Evolutionary conservation across 495 filamentous ascomycete genomes (phyloP).

Genomic region (Hypoxylon cercidicola): DNA sequence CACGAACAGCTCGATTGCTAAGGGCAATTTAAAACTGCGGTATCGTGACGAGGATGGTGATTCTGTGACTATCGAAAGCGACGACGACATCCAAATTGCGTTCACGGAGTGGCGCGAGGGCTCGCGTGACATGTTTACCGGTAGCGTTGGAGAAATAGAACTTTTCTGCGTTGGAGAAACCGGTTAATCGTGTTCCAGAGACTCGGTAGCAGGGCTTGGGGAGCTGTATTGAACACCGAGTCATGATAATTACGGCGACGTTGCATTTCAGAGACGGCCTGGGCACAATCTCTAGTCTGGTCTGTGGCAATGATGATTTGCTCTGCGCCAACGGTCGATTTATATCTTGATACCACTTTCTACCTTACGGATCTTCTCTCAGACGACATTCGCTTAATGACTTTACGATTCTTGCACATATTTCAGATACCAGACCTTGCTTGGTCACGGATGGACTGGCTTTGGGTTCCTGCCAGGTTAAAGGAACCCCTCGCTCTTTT

Average conservation of each 20-base stretch:
- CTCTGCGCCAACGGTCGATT: conserved; percentile 6
- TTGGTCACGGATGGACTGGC: conserved; percentile 35
- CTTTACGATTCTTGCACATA: conserved; percentile 43
- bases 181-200: conserved; percentile 11
- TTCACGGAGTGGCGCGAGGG: conserved; percentile 92
- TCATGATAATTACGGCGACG: conserved; percentile 2
- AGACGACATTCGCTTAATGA: conserved; percentile 35
- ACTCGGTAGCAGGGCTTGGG: background rate
- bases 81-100: conserved; percentile 93
- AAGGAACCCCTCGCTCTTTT: conserved; percentile 33
- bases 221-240: conserved; percentile 1
- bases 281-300: conserved; percentile 16
- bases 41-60: conserved; percentile 95
- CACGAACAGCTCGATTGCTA: conserved; percentile 80
- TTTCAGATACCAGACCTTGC: conserved; percentile 40
- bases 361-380: conserved; percentile 8
- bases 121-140: conserved; percentile 69
- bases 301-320: conserved; percentile 19
- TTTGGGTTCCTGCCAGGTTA: conserved; percentile 31
- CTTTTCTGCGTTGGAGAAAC: conserved; percentile 68
- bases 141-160: conserved; percentile 84
- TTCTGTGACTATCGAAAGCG: conserved; percentile 89
- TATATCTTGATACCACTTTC: conserved; percentile 28
- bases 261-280: conserved; percentile 3
- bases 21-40: conserved; percentile 80